Conservation (phyloP, 371 early-diverging fungal species). For the Cokeromyces recurvatus region DNA sequence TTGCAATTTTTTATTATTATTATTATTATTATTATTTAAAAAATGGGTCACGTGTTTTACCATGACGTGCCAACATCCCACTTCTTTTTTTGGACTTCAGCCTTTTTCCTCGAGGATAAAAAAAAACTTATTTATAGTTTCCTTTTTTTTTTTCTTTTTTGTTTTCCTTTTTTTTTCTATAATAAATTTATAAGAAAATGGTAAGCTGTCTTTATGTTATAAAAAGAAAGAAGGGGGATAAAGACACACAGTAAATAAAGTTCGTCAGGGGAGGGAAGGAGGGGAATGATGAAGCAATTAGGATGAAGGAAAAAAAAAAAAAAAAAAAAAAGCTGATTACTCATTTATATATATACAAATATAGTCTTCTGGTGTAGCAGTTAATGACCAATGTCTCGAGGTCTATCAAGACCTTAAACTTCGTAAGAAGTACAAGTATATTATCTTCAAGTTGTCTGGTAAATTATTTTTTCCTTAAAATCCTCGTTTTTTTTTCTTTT, state of each 20-base stretch:
- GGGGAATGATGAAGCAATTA: too few relatives aligned
- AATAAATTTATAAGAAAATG: constrained; percentile 9
- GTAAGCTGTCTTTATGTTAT: constrained; percentile 1
- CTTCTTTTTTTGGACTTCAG: background rate
- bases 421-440: constrained; percentile 66
- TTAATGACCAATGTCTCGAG: constrained; percentile 57
- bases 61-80: background rate
- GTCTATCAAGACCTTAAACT: constrained; percentile 71
- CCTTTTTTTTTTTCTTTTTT: constrained; percentile 2
- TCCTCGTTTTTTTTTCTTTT: background rate
- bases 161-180: constrained; percentile 3
- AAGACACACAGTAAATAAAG: background rate
- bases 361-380: constrained; percentile 69
- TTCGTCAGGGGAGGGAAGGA: too few relatives aligned
- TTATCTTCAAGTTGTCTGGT: constrained; percentile 76
- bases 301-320: too few relatives aligned
- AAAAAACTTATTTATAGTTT: background rate
- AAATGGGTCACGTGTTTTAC: background rate
- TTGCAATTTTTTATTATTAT: background rate
- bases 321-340: too few relatives aligned
- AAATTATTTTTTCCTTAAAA: constrained; percentile 1
- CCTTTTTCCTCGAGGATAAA: background rate
- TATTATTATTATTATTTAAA: too few relatives aligned
- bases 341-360: too few relatives aligned
- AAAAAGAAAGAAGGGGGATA: background rate